These are phyloP conservation scores for Rhizopogon roseolus DNA, from an alignment of 768 basidiomycete species.

Conservation along the genomic window DNA sequence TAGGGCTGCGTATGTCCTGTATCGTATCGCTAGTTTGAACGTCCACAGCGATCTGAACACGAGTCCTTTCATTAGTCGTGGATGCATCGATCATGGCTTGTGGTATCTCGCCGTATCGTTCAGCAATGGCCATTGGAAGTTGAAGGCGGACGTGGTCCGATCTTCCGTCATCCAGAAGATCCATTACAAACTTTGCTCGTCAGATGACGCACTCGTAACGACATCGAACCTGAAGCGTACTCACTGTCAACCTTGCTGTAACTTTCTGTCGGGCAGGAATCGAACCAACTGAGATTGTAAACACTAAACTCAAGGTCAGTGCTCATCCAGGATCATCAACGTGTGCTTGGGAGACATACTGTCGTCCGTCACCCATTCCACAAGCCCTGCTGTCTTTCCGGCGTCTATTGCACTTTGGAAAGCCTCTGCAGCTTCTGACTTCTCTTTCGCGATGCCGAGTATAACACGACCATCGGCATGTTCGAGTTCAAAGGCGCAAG, in stretches of 20 bases:
- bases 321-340: neutral
- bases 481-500: slow-evolving; percentile 50
- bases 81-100: slow-evolving; percentile 28
- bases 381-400: slow-evolving; percentile 39
- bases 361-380: slow-evolving; percentile 48
- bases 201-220: neutral
- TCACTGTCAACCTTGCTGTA: slow-evolving; percentile 37
- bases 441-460: slow-evolving; percentile 45
- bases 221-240: slow-evolving; percentile 6
- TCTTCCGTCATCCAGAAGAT: slow-evolving; percentile 45
- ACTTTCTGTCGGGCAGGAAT: slow-evolving; percentile 40
- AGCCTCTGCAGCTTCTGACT: slow-evolving; percentile 33
- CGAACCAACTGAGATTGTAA: slow-evolving; percentile 54
- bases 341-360: slow-evolving; percentile 28
- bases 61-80: slow-evolving; percentile 25
- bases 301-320: slow-evolving; percentile 31
- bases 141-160: slow-evolving; percentile 48
- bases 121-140: slow-evolving; percentile 44
- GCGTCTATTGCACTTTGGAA: slow-evolving; percentile 35
- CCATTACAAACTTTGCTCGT: slow-evolving; percentile 42
- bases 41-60: slow-evolving; percentile 36
- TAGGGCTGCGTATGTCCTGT: slow-evolving; percentile 36
- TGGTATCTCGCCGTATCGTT: slow-evolving; percentile 50
- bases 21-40: slow-evolving; percentile 48
- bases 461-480: slow-evolving; percentile 39